Percentiles rank a stretch among this genome's conserved stretches.
These are phyloP conservation scores for Capronia epimyces DNA, from an alignment of 2,329 filamentous ascomycete species.

Conservation along the genomic window DNA sequence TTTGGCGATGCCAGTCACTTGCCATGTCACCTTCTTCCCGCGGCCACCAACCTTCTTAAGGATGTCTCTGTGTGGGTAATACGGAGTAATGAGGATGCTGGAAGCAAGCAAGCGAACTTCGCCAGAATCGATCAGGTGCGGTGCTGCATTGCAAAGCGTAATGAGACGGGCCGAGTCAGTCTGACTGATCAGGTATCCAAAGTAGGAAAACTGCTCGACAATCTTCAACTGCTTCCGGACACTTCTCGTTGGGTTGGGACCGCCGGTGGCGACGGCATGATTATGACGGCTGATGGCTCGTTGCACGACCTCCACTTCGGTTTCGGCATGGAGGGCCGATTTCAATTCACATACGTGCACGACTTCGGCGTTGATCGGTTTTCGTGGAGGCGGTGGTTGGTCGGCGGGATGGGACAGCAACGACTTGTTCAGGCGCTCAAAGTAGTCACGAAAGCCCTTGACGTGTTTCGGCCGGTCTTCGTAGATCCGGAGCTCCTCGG, in stretches of 20 bases:
- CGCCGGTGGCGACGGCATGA: constrained; percentile 30
- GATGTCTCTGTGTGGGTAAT: constrained; percentile 65
- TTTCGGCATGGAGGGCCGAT: constrained; percentile 67
- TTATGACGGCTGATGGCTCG: constrained; percentile 89
- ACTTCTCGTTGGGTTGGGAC: constrained; percentile 38
- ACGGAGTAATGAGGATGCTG: constrained; percentile 82
- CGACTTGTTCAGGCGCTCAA: constrained; percentile 67
- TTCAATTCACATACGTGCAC: constrained; percentile 76
- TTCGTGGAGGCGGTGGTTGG: constrained; percentile 47
- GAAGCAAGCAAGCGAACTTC: constrained; percentile 80
- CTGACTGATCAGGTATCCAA: constrained; percentile 75
- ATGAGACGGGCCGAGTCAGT: constrained; percentile 68
- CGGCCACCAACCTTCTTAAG: constrained; percentile 82
- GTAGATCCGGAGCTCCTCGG: constrained; percentile 71
- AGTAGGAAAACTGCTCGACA: constrained; percentile 84
- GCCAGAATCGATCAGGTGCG: constrained; percentile 54
- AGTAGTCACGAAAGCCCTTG: constrained; percentile 78
- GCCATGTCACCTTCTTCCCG: constrained; percentile 76
- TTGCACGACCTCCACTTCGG: constrained; percentile 78
- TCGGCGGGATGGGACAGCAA: constrained; percentile 40
- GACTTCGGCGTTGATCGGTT: constrained; percentile 69
- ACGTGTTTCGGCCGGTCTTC: constrained; percentile 62
- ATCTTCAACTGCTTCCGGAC: constrained; percentile 57
- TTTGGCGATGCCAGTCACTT: constrained; percentile 68
- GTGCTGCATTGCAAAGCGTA: constrained; percentile 56